Base-by-base conservation (phyloP, 345 rosid genomes). In the Linum tenue region DNA sequence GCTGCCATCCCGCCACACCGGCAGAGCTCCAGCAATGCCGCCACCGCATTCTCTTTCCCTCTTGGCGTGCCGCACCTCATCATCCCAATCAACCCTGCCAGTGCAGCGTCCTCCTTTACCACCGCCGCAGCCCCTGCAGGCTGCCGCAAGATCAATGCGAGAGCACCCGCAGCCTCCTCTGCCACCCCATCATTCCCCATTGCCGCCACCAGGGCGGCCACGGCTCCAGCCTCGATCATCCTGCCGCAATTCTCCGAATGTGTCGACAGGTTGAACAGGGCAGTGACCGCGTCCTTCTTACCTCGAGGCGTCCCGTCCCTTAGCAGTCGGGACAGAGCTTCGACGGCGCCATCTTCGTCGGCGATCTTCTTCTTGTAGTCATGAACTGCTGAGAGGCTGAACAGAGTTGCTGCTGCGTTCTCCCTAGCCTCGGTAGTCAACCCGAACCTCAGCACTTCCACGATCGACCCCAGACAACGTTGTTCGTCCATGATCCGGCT, bases 11-110 rank as follows among this genome's bases (percentile, higher is more conserved):
- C 99, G 38, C 97, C 95, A 17, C 85, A 77, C 62, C 82, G 74
- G 81, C 97, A 95, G 5, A 95, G 69, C 78, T 95, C 99, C 2
- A 95, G 95, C 82, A 95, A 76, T 1, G 97, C 95, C 10, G 96
- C 92, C 0, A 95, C 95, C 1, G 96, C 99, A 63, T 85, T 95
- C 69, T 91, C 97, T 82, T 95, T 95, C 48, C 90, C 99, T 76
- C 95, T 83, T 1, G 95, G 84, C 4, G 92, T 95, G 61, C 99
- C 96, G 16, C 94, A 81, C 40, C 90, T 80, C 97, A 89, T 91
- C 96, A 95, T 83, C 36, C 82, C 80, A 48, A 87, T 70, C 68
- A 95, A 72, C 15, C 95, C 96, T 0, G 83, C 55, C 57, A 91
- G 82, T 0, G 91, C 90, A 16, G 68, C 77, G 38, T 87, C 95